Evolutionary conservation across 768 basidiomycete species (phyloP), one percentile per base, ranked within the genome.

Genomic region (Termitomyces sp.): DNA sequence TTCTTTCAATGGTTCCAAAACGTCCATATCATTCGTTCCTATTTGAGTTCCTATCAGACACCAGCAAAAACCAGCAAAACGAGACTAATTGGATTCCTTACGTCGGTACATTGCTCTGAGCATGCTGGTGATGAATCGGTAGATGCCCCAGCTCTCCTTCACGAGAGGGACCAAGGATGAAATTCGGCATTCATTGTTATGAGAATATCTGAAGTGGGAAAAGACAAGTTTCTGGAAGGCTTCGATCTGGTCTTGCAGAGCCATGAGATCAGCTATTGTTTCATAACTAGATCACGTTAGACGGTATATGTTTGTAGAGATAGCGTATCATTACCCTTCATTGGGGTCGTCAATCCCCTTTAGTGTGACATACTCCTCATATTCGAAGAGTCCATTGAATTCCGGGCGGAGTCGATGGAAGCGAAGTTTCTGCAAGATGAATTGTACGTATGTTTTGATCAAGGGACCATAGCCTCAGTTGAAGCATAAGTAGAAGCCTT

Each of bases 101-200:
- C 96, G 77, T 74, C 97, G 78, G 68, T 96, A 91, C 89, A 99
- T 91, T 1, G 97, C 97, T 26, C 97, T 81, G 68, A 98, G 76
- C 97, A 99, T 99, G 73, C 92, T 95, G 10, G 96, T 98, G 68
- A 98, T 95, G 73, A 98, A 99, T 46, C 93, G 83, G 73, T 99
- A 99, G 56, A 99, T 99, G 38, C 96, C 96, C 86, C 95, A 99
- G 64, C 93, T 96, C 73, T 99, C 97, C 73, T 99, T 99, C 54
- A 99, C 97, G 12, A 98, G 80, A 23, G 97, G 96, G 2, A 99
- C 97, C 48, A 99, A 75, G 2, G 97, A 79, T 35, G 95, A 96
- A 58, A 99, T 99, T 30, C 95, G 87, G 70, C 95, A 97, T 73
- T 99, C 97, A 62, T 99, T 99, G 68, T 97, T 98, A 47, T 85